phyloP scores from a whole-genome alignment of 2,329 filamentous ascomycete genomes.

The Xylaria sp. region DNA sequence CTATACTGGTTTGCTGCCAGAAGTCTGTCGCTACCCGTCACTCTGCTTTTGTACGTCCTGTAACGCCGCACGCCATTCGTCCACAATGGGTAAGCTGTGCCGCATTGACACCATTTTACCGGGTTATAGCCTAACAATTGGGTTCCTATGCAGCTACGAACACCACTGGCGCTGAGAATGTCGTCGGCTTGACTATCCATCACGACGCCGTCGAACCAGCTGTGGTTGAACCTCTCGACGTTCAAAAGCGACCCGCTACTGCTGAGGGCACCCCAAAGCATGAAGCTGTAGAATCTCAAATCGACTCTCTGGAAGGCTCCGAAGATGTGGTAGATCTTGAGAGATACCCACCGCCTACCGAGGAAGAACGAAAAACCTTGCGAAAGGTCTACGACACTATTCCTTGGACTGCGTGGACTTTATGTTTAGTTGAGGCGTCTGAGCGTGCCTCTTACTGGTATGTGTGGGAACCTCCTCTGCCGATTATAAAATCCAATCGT shows the following conservation, averaged over 20 bases:
- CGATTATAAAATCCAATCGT: too few species aligned
- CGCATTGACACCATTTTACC: neutral
- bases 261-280: neutral
- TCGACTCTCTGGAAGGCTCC: conserved; percentile 16
- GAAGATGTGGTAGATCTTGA: conserved; percentile 33
- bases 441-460: conserved; percentile 61
- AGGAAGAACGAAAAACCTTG: conserved; percentile 52
- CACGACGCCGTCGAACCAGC: conserved; percentile 19
- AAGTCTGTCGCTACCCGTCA: neutral
- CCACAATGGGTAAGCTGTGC: conserved; percentile 18
- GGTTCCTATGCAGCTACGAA: conserved; percentile 10
- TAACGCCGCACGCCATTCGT: neutral
- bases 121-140: neutral
- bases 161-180: conserved; percentile 21
- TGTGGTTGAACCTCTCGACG: neutral
- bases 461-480: too few species aligned
- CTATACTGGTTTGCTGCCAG: neutral
- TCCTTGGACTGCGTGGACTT: conserved; percentile 51
- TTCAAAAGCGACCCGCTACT: conserved; percentile 1
- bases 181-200: conserved; percentile 26
- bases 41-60: neutral
- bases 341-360: conserved; percentile 47
- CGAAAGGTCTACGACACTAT: conserved; percentile 53
- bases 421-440: conserved; percentile 57
- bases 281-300: conserved; percentile 17